Evolutionary conservation across 345 rosid species (phyloP).

Genomic region (Gossypium sturtianum): DNA sequence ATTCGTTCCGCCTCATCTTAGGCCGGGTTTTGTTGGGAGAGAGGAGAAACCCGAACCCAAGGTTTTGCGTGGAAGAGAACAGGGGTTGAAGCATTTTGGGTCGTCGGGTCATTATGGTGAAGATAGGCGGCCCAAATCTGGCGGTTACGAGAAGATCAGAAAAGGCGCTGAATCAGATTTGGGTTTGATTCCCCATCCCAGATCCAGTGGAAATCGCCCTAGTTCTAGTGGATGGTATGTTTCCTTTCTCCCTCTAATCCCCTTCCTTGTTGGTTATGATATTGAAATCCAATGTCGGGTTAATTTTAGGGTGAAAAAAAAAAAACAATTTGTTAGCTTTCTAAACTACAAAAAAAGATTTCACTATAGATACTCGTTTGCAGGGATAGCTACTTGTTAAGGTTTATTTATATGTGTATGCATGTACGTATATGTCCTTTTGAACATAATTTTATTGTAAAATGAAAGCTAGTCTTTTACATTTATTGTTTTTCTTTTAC

Average conservation of each 20-base stretch:
- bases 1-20: conserved; percentile 92
- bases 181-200: conserved; percentile 34
- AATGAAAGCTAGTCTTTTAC: not conserved
- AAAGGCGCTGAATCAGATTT: conserved; percentile 36
- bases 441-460: not conserved
- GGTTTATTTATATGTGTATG: not conserved
- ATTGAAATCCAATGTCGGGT: not conserved
- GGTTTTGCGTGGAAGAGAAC: conserved; percentile 21
- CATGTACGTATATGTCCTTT: not conserved
- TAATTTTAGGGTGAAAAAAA: not conserved
- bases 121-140: conserved; percentile 64
- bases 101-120: conserved; percentile 36
- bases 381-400: not conserved
- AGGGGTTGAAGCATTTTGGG: conserved; percentile 29
- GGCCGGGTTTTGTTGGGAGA: conserved; percentile 69
- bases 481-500: not conserved
- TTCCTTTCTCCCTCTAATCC: not conserved
- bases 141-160: conserved; percentile 53
- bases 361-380: not conserved
- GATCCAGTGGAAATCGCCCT: conserved; percentile 63
- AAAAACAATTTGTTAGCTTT: not conserved
- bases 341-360: not conserved
- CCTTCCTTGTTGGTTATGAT: not conserved
- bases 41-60: conserved; percentile 48
- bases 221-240: conserved; percentile 65